Conservation (phyloP, 352 stramenopile genomes). For the Globisporangium heterothallicum region DNA sequence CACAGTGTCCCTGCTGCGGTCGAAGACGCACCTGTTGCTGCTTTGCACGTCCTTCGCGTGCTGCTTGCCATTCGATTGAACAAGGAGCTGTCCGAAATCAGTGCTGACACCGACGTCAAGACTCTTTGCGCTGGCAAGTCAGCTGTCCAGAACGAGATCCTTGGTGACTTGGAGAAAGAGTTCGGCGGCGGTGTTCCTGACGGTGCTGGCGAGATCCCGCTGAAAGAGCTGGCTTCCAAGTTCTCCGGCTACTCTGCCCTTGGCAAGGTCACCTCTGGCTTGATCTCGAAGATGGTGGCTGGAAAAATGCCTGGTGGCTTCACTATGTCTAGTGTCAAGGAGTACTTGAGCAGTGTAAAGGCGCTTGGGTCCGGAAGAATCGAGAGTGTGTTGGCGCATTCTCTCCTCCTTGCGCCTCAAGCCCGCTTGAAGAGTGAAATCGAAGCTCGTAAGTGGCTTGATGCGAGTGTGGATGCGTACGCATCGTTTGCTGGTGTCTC, state of each 20-base stretch:
- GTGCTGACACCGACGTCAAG: constrained; percentile 71
- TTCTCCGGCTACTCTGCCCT: constrained; percentile 67
- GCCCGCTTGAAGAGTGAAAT: constrained; percentile 64
- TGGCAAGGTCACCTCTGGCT: constrained; percentile 53
- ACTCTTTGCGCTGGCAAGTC: constrained; percentile 79
- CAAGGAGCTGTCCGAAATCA: constrained; percentile 66
- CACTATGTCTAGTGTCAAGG: constrained; percentile 72
- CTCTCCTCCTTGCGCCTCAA: constrained; percentile 50
- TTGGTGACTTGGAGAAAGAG: constrained; percentile 85
- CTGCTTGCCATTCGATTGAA: constrained; percentile 71
- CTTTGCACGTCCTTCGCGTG: constrained; percentile 68
- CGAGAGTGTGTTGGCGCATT: constrained; percentile 76
- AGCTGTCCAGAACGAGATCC: constrained; percentile 85
- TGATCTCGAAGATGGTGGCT: constrained; percentile 74
- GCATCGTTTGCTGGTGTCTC: constrained; percentile 68
- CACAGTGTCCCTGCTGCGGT: constrained; percentile 21
- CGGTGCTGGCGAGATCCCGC: constrained; percentile 59
- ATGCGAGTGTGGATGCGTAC: constrained; percentile 65
- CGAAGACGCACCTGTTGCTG: constrained; percentile 56
- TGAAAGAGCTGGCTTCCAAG: constrained; percentile 66
- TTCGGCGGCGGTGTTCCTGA: constrained; percentile 69
- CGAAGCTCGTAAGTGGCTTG: constrained; percentile 78
- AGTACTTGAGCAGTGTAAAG: constrained; percentile 54
- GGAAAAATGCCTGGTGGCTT: constrained; percentile 85
- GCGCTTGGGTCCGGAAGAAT: constrained; percentile 57